A percentile compares a stretch with the other conserved stretches of the same genome.
Evolutionary conservation across 495 filamentous ascomycete genomes (phyloP).

Genomic region (Aspergillus funiculosus): DNA sequence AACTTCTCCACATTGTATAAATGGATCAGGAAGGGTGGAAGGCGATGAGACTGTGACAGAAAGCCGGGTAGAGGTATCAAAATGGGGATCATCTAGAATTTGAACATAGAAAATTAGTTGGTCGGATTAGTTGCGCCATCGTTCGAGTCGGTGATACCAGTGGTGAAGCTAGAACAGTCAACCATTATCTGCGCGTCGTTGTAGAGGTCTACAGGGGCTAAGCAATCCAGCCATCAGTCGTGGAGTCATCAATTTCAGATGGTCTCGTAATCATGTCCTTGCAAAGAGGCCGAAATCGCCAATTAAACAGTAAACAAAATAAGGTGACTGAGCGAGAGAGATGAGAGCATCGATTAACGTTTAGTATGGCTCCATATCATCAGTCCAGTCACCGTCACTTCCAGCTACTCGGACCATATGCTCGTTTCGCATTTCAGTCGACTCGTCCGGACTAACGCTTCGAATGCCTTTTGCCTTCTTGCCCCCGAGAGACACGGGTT

Average conservation of each 20-base stretch:
- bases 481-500: constrained; percentile 41
- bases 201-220: constrained; percentile 5
- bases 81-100: constrained; percentile 18
- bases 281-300: constrained; percentile 2
- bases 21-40: not conserved
- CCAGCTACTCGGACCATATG: constrained; percentile 40
- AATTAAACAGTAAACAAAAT: constrained; percentile 12
- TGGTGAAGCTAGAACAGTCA: constrained; percentile 1
- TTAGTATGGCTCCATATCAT: constrained; percentile 45
- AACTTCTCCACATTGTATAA: not conserved
- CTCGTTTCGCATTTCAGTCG: constrained; percentile 27
- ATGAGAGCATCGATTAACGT: constrained; percentile 2
- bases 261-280: constrained; percentile 21
- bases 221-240: constrained; percentile 11
- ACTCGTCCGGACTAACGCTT: constrained; percentile 41
- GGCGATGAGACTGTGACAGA: not conserved
- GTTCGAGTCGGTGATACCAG: not conserved
- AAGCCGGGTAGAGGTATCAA: constrained; percentile 1
- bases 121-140: constrained; percentile 9
- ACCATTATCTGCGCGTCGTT: constrained; percentile 7
- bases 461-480: constrained; percentile 53
- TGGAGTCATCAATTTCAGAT: constrained; percentile 21
- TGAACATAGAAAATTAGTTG: constrained; percentile 22
- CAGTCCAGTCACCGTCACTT: constrained; percentile 48
- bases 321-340: constrained; percentile 2